Evolutionary conservation across 768 basidiomycete species (phyloP), one percentile per base, ranked within the genome.

Genomic region (Leccinum disarticulatum): DNA sequence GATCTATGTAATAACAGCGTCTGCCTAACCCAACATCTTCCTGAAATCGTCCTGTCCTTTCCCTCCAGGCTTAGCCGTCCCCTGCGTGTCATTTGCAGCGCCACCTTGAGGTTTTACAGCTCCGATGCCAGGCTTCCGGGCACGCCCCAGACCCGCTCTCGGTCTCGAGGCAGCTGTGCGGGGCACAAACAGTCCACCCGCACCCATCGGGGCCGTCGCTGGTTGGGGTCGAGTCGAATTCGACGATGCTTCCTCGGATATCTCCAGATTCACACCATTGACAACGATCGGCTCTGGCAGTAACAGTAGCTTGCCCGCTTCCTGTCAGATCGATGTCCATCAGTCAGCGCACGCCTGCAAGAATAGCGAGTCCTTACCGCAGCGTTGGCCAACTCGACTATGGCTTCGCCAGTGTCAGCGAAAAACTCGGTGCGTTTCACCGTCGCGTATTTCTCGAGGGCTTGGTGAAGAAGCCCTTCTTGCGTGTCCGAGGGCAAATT

Each of bases 401-500:
- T 74, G 10, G 87, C 87, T 72, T 90, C 84, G 25, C 77, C 78
- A 52, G 73, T 73, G 59, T 87, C 83, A 6, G 76, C 69, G 64
- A 94, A 87, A 6, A 96, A 79, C 70, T 94, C 88, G 3, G 93
- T 83, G 6, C 94, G 85, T 54, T 83, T 85, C 43, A 92, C 82
- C 3, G 77, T 72, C 1, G 84, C 83, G 43, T 89, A 70, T 73
- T 93, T 96, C 70, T 95, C 93, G 4, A 99, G 75, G 0, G 79
- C 77, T 77, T 98, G 97, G 66, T 99, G 96, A 27, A 99, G 74
- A 1, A 98, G 77, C 2, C 91, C 96, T 69, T 98, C 97, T 69
- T 97, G 92, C 5, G 92, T 87, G 10, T 77, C 83, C 3, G 82
- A 68, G 15, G 93, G 92, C 22, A 99, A 79, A 54, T 87, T 87